Conservation (phyloP, 495 filamentous ascomycete genomes). For the Annulohypoxylon bovei region DNA sequence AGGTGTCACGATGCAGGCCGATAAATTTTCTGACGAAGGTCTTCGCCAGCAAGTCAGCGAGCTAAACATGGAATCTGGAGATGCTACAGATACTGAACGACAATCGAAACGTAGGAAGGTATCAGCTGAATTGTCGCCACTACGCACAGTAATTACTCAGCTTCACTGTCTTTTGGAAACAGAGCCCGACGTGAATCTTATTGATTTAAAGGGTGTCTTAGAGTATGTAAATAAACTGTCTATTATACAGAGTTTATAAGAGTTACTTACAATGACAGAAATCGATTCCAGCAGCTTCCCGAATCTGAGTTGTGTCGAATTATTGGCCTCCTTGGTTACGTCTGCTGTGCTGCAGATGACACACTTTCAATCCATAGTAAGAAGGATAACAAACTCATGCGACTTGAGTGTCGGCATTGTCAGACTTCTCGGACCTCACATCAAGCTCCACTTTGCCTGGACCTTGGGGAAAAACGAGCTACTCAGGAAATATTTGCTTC, state of each 20-base stretch:
- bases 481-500: slow-evolving; percentile 64
- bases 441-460: slow-evolving; percentile 1
- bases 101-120: slow-evolving; percentile 50
- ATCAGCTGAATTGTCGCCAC: slow-evolving; percentile 15
- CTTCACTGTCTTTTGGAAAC: slow-evolving; percentile 39
- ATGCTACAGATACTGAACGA: slow-evolving; percentile 32
- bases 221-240: slow-evolving; percentile 44
- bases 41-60: slow-evolving; percentile 43
- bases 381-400: background rate
- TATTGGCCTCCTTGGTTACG: slow-evolving; percentile 48
- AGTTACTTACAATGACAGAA: slow-evolving; percentile 40
- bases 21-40: slow-evolving; percentile 43
- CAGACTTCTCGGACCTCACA: background rate
- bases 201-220: slow-evolving; percentile 32
- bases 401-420: slow-evolving; percentile 35
- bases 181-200: slow-evolving; percentile 25
- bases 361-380: slow-evolving; percentile 38
- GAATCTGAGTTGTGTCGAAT: slow-evolving; percentile 46
- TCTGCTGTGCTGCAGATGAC: slow-evolving; percentile 50
- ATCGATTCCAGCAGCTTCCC: slow-evolving; percentile 40
- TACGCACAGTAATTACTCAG: slow-evolving; percentile 28
- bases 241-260: background rate
- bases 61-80: slow-evolving; percentile 21
- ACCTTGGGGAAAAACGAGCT: slow-evolving; percentile 23
- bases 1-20: slow-evolving; percentile 22